These are phyloP conservation scores for Nyctanthes arbortristis DNA, from an alignment of 257 asterid genomes.

Conservation along the genomic window DNA sequence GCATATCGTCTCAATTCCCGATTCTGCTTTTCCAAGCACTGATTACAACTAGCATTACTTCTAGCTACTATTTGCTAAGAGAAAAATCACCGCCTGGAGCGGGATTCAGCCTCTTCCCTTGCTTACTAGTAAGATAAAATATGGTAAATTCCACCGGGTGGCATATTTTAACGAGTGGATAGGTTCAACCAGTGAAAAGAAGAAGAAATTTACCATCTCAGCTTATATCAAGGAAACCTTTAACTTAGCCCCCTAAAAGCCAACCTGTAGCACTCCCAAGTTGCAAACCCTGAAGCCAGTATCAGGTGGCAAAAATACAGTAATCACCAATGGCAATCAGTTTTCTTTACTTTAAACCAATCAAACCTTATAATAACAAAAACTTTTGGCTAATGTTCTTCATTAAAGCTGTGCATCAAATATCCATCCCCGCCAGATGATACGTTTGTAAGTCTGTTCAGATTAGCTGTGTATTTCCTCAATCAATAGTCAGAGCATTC, in stretches of 20 bases:
- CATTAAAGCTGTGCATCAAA: not conserved
- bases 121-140: not conserved
- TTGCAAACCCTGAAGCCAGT: not conserved
- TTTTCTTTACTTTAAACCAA: not conserved
- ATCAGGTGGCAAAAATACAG: not conserved
- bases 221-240: too few species aligned
- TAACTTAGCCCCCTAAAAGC: not conserved
- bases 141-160: not conserved
- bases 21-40: not conserved
- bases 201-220: not conserved
- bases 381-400: not conserved
- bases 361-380: not conserved
- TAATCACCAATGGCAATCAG: not conserved
- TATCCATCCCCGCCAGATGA: too few species aligned
- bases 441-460: too few species aligned
- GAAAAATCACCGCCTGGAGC: not conserved
- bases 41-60: not conserved
- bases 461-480: too few species aligned
- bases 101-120: not conserved
- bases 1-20: not conserved
- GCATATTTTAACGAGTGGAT: not conserved
- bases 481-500: too few species aligned
- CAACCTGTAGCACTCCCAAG: not conserved
- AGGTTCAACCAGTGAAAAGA: not conserved
- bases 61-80: not conserved